Evolutionary conservation across 1,139 yeast species (phyloP), one percentile per base, ranked within the genome.

Genomic region (Suhomyces wounanorum): DNA sequence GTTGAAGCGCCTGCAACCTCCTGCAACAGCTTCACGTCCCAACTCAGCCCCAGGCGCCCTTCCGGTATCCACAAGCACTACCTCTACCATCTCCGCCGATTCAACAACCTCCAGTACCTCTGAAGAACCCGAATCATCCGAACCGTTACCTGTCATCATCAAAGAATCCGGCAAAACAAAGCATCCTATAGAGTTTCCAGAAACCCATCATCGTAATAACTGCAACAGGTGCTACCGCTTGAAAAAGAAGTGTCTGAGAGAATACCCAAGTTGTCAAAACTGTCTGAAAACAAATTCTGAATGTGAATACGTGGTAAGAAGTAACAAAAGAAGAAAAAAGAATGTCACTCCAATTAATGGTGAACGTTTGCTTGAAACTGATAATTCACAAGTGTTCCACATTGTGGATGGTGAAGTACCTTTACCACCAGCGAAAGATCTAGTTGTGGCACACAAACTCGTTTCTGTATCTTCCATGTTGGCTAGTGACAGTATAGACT

Each of bases 201-300:
- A 59, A 7, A 68, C 69, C 14, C 74, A 67, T 50, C 75, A 68
- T 48, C 62, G 70, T 9, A 67, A 65, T 52, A 73, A 73, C 62
- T 74, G 81, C 54, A 72, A 69, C 44, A 57, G 80, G 40, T 76
- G 81, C 59, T 75, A 76, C 53, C 57, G 77, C 35, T 62, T 75
- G 50, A 76, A 76, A 65, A 76, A 75, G 56, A 75, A 74, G 55
- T 76, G 80, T 51, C 66, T 70, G 50, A 59, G 78, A 47, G 68
- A 66, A 38, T 68, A 68, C 51, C 79, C 80, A 2, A 62, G 58
- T 45, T 76, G 81, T 52, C 56, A 65, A 26, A 69, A 72, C 54
- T 76, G 81, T 55, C 49, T 49, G 21, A 70, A 68, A 51, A 65
- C 77, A 1, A 68, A 71, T 1, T 59, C 73, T 35, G 68, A 61